These are phyloP conservation scores for Mycosphaerella sp. DNA, from an alignment of 2,329 filamentous ascomycete genomes.

Conservation along the genomic window DNA sequence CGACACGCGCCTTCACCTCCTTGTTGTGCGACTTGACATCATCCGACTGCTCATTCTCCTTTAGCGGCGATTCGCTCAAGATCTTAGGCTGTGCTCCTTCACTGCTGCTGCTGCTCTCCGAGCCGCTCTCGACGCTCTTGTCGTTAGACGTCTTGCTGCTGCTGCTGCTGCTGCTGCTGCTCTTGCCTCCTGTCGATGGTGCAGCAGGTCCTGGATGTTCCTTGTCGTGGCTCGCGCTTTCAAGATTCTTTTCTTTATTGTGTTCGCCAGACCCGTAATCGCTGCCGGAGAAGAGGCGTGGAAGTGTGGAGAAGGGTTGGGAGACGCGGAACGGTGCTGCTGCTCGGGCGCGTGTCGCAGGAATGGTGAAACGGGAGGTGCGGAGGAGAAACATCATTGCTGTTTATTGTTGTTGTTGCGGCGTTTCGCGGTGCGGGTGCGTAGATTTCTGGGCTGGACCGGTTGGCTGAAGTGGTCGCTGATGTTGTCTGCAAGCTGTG, in stretches of 20 bases:
- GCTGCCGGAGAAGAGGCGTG: not conserved
- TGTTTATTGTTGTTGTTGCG: not conserved
- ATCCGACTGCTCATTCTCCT: constrained; percentile 7
- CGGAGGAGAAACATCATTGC: constrained; percentile 14
- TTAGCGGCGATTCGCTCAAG: constrained; percentile 3
- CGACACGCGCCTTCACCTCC: constrained; percentile 42
- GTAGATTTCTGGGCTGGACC: too few relatives aligned
- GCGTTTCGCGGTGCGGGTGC: not conserved
- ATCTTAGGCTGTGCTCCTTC: constrained; percentile 9
- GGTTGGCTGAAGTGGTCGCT: too few relatives aligned
- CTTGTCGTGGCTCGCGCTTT: constrained; percentile 7
- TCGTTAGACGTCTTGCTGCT: not conserved
- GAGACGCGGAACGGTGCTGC: not conserved
- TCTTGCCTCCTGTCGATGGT: constrained; percentile 5
- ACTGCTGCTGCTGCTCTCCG: not conserved
- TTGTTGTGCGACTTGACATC: constrained; percentile 27
- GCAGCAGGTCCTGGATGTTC: constrained; percentile 16
- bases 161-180: constrained; percentile 5
- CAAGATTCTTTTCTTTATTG: constrained; percentile 6
- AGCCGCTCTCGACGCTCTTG: not conserved
- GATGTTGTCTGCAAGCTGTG: too few relatives aligned
- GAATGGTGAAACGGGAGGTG: constrained; percentile 1
- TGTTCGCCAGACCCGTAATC: constrained; percentile 16
- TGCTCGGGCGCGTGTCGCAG: not conserved
- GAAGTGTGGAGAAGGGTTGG: constrained; percentile 6